Conservation (phyloP, 805 yeast genomes). For the Wickerhamomyces hampshirensis region DNA sequence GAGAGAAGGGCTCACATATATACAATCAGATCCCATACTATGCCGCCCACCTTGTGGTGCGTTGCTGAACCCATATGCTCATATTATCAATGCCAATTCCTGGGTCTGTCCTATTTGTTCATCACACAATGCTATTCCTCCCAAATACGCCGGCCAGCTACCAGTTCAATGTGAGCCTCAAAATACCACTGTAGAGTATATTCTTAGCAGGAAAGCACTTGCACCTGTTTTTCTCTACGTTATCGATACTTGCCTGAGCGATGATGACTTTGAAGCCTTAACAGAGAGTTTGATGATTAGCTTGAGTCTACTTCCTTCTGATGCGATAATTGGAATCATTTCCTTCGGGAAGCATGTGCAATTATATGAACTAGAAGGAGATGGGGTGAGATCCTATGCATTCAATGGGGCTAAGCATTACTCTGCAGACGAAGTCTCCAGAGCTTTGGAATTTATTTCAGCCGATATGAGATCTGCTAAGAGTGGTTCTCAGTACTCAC, state of each 20-base stretch:
- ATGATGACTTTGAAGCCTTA: constrained; percentile 46
- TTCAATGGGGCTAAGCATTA: constrained; percentile 58
- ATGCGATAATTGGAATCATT: constrained; percentile 52
- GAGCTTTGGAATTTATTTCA: constrained; percentile 40
- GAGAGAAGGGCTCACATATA: constrained; percentile 32
- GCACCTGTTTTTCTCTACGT: constrained; percentile 44
- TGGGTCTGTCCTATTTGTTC: constrained; percentile 61
- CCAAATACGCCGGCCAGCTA: constrained; percentile 25
- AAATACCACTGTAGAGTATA: constrained; percentile 48
- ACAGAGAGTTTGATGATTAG: constrained; percentile 44
- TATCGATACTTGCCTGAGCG: constrained; percentile 51
- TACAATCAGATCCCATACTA: constrained; percentile 38
- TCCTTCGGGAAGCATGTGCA: constrained; percentile 57
- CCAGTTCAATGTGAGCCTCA: constrained; percentile 13
- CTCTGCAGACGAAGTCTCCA: constrained; percentile 40
- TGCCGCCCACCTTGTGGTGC: constrained; percentile 52
- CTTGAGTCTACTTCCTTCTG: constrained; percentile 46
- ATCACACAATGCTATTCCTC: constrained; percentile 39
- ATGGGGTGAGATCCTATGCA: constrained; percentile 30
- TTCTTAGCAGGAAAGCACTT: constrained; percentile 28
- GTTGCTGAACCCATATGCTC: constrained; percentile 47
- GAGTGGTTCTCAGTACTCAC: constrained; percentile 2
- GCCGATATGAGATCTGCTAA: constrained; percentile 23
- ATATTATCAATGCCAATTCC: constrained; percentile 22
- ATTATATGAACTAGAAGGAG: constrained; percentile 45